Base-by-base conservation (phyloP, 768 basidiomycete species). In the Astraeus odoratus region DNA sequence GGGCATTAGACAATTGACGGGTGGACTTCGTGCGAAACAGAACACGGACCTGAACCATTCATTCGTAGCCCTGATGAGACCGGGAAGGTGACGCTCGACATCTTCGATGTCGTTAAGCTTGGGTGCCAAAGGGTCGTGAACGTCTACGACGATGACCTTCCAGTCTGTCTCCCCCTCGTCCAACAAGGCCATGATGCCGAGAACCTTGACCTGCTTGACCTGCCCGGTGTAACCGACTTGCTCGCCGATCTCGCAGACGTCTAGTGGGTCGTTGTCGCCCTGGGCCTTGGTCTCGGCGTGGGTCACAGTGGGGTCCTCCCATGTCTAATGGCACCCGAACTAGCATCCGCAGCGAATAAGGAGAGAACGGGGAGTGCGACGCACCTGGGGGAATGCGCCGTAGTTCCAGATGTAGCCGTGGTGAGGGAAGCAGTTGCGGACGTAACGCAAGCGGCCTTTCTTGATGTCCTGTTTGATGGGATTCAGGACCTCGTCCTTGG, bases 331-430 rank as follows among this genome's bases (percentile, higher is more conserved):
- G 29, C 26, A 27, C 16, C 5, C 25, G 46, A 46, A 13, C 36
- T 13, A 10, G 9, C 33, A 16, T 20, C 9, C 16, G 26, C 18
- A 7, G 35, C 24, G 23, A 24, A 19, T 25, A 15, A 40, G 4
- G 15, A 12, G 25, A 22, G 8, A 24, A 31, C 3, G 35, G 8
- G 8, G 15, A 37, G 13, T 27, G 16, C 8, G 31, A 33, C 80
- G 39, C 45, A 85, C 92, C 80, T 95, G 92, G 50, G 95, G 95
- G 81, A 99, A 96, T 48, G 94, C 93, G 59, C 95, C 95, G 62
- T 99, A 99, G 78, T 99, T 99, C 96, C 96, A 99, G 75, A 99
- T 93, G 77, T 97, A 94, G 29, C 96, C 95, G 65, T 98, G 94
- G 75, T 99, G 96, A 56, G 96, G 96, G 87, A 99, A 99, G 71